Evolutionary conservation across 2,329 filamentous ascomycete species (phyloP).

Genomic region (Bipolaris sorokiniana): DNA sequence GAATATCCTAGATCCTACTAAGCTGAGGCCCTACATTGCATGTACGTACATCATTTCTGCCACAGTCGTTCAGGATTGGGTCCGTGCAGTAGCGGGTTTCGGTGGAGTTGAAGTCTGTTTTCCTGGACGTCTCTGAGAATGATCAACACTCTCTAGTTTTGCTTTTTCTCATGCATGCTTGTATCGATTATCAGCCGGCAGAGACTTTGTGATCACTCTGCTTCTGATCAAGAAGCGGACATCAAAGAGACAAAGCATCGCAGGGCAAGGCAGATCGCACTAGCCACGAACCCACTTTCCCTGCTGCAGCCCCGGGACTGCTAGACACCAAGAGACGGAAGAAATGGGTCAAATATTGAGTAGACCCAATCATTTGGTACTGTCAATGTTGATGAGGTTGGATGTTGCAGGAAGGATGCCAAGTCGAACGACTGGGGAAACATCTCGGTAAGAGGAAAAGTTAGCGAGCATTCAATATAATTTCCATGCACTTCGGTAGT

Average conservation of each 20-base stretch:
- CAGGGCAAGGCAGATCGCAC: not conserved
- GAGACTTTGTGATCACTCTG: not conserved
- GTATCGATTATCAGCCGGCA: slow-evolving; percentile 15
- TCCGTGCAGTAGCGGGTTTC: slow-evolving; percentile 7
- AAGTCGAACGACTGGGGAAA: not conserved
- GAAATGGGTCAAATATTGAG: not conserved
- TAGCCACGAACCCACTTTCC: slow-evolving; percentile 18
- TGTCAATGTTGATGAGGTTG: not conserved
- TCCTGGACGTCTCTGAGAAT: slow-evolving; percentile 6
- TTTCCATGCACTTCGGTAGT: slow-evolving; percentile 21
- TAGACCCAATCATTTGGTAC: not conserved
- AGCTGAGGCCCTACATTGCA: not conserved
- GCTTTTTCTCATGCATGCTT: not conserved
- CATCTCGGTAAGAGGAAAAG: slow-evolving; percentile 1
- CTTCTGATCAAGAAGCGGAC: not conserved
- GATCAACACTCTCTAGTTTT: not conserved
- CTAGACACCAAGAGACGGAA: not conserved
- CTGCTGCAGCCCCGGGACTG: slow-evolving; percentile 5
- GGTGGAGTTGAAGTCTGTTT: not conserved
- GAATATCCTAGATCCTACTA: not conserved
- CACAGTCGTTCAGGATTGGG: not conserved
- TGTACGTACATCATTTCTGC: not conserved
- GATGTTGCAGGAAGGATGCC: slow-evolving; percentile 1
- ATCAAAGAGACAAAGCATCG: not conserved
- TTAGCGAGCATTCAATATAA: slow-evolving; percentile 8